These are phyloP conservation scores for Macadamia tetraphylla DNA, from an alignment of 164 flowering plant species.

Conservation along the genomic window DNA sequence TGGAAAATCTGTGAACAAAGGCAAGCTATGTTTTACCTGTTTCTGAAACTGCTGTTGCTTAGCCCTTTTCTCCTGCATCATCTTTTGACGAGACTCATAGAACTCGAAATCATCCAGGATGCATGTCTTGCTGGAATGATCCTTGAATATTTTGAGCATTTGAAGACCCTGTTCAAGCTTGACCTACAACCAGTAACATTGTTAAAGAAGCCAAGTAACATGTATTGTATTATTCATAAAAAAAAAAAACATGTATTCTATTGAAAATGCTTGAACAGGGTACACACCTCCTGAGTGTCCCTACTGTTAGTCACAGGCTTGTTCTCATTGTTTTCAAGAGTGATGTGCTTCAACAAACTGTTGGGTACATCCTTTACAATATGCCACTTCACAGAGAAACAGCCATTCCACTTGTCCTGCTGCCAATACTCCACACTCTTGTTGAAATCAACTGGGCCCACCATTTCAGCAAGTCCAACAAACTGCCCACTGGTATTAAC, in stretches of 20 bases:
- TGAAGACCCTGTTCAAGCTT: slow-evolving; percentile 74
- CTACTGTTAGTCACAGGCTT: slow-evolving; percentile 89
- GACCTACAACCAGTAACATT: slow-evolving; percentile 34
- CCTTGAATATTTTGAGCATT: slow-evolving; percentile 77
- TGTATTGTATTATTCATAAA: too few relatives aligned
- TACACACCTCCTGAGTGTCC: slow-evolving; percentile 76
- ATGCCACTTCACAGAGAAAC: slow-evolving; percentile 87
- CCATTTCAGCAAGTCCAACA: slow-evolving; percentile 86
- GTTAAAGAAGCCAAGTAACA: not conserved
- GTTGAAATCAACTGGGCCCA: slow-evolving; percentile 75
- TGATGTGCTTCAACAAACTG: slow-evolving; percentile 69
- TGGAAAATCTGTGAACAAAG: too few relatives aligned
- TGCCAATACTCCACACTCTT: slow-evolving; percentile 82
- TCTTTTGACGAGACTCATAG: slow-evolving; percentile 72
- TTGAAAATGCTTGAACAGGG: not conserved
- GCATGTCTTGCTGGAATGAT: slow-evolving; percentile 54
- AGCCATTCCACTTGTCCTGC: slow-evolving; percentile 90
- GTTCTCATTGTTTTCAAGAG: slow-evolving; percentile 78
- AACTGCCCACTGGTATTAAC: slow-evolving; percentile 94
- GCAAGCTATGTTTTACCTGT: slow-evolving; percentile 36
- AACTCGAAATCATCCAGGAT: slow-evolving; percentile 83
- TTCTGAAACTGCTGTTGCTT: slow-evolving; percentile 63
- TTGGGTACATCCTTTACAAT: slow-evolving; percentile 86
- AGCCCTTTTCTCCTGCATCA: slow-evolving; percentile 67
- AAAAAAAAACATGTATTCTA: not conserved